Base-by-base conservation (phyloP, 23 red algal species). In the Gracilaria caudata region DNA sequence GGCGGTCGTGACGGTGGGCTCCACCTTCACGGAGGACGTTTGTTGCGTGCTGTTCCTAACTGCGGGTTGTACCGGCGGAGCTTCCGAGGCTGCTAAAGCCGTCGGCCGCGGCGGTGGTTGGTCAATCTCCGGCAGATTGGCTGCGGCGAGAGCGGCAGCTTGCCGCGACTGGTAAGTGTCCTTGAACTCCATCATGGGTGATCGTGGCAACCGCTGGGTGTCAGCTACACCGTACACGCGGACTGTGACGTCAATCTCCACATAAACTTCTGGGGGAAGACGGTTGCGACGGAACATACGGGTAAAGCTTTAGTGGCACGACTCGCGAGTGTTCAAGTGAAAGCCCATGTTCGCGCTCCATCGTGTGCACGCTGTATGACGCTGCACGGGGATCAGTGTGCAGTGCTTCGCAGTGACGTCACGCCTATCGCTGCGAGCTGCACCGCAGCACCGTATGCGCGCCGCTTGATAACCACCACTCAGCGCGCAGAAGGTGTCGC, bases 131-230 rank as follows among this genome's bases (percentile, higher is more conserved):
- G 21, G 34, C 29, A 75, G 70, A 25, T 47, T 75, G 37, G 19
- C 70, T 14, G 70, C 70, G 39, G 70, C 70, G 39, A 75, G 38
- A 3, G 70, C 70, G 33, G 70, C 70, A 7, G 70, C 70, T 5
- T 75, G 40, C 39, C 13, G 5, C 39, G 10, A 43, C 21, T 33
- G 16, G 43, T 2, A 49, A 1, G 70, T 75, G 24, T 75, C 70
- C 21, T 38, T 36, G 20, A 34, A 24, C 70, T 75, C 7, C 70
- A 75, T 75, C 8, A 30, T 30, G 61, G 49, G n/a, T n/a, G n/a
- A n/a, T n/a, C n/a, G n/a, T n/a, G n/a, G n/a, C n/a, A n/a, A n/a
- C n/a, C n/a, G n/a, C n/a, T n/a, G n/a, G n/a, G n/a, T n/a, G n/a
- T n/a, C n/a, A n/a, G n/a, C n/a, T n/a, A n/a, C n/a, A n/a, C n/a